phyloP scores from a whole-genome alignment of 441 rosid species.

The Brassica balearica region DNA sequence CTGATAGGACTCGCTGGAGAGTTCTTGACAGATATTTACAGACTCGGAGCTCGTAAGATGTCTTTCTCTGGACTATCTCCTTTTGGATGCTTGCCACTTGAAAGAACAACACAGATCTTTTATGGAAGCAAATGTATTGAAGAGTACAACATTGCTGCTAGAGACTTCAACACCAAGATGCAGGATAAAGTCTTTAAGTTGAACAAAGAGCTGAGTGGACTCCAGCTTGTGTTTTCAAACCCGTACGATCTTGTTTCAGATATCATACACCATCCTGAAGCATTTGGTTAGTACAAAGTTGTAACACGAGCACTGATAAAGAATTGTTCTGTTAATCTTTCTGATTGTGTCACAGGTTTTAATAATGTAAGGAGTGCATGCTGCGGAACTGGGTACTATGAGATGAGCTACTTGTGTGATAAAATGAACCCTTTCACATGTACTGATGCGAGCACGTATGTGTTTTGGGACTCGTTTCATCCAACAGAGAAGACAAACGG shows the following conservation, averaged over 20 bases:
- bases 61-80: constrained; percentile 54
- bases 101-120: constrained; percentile 56
- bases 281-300: constrained; percentile 54
- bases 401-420: constrained; percentile 64
- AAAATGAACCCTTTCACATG: constrained; percentile 56
- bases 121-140: constrained; percentile 52
- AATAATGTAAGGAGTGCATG: constrained; percentile 54
- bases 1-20: constrained; percentile 51
- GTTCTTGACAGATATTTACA: constrained; percentile 56
- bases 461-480: constrained; percentile 73
- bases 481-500: constrained; percentile 61
- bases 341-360: constrained; percentile 47
- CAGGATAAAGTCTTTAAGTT: constrained; percentile 36
- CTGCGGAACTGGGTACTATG: constrained; percentile 65
- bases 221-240: constrained; percentile 50
- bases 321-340: neutral
- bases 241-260: constrained; percentile 52
- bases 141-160: constrained; percentile 61
- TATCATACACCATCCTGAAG: constrained; percentile 51
- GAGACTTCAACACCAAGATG: constrained; percentile 54
- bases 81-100: constrained; percentile 68
- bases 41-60: constrained; percentile 61
- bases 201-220: constrained; percentile 50
- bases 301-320: too few relatives aligned
- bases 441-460: constrained; percentile 54